phyloP scores from a whole-genome alignment of 2,329 filamentous ascomycete species.

The Cladophialophora yegresii region DNA sequence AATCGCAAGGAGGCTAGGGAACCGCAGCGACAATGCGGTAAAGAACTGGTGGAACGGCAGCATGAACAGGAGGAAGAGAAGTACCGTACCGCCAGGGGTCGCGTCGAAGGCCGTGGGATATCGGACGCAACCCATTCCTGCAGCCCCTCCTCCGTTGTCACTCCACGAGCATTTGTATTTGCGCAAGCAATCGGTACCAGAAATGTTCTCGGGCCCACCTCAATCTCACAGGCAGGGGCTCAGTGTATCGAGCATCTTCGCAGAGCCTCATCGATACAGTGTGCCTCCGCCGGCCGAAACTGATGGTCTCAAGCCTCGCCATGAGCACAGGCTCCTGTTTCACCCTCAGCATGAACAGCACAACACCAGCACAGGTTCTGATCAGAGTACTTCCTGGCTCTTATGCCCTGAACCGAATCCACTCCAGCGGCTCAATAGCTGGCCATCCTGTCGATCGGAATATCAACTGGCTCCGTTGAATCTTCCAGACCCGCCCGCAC shows the following conservation, averaged over 20 bases:
- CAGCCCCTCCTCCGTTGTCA: conserved; percentile 12
- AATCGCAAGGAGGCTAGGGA: conserved; percentile 77
- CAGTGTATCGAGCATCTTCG: conserved; percentile 5
- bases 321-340: neutral
- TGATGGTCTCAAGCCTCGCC: neutral
- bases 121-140: conserved; percentile 31
- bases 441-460: conserved; percentile 14
- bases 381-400: conserved; percentile 1
- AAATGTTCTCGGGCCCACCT: conserved; percentile 1
- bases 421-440: conserved; percentile 1
- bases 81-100: conserved; percentile 17
- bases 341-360: conserved; percentile 2
- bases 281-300: neutral
- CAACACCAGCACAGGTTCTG: neutral
- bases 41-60: conserved; percentile 99
- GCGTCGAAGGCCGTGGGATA: conserved; percentile 28
- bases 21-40: conserved; percentile 89
- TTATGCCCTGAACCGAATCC: neutral
- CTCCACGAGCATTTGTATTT: conserved; percentile 10
- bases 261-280: conserved; percentile 5
- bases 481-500: conserved; percentile 59
- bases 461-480: conserved; percentile 31
- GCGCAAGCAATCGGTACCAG: neutral
- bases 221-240: conserved; percentile 11
- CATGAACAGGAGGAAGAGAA: conserved; percentile 65